phyloP scores from a whole-genome alignment of 2,329 filamentous ascomycete genomes.

The Aspergillus sp. region DNA sequence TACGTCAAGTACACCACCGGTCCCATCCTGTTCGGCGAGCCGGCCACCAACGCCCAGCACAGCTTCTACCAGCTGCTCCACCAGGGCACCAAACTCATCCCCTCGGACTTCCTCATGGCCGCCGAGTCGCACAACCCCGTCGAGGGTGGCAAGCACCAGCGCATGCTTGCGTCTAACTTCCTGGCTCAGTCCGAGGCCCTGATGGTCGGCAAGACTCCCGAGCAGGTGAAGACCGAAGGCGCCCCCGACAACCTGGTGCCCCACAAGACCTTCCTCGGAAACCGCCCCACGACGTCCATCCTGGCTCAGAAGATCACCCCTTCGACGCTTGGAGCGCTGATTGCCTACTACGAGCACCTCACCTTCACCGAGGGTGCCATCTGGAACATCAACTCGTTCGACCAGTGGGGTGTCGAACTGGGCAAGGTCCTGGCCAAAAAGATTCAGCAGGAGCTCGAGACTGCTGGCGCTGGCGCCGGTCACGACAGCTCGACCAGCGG shows the following conservation, averaged over 20 bases:
- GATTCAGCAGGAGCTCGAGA: slow-evolving; percentile 80
- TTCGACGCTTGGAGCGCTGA: slow-evolving; percentile 86
- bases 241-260: slow-evolving; percentile 64
- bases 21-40: slow-evolving; percentile 94
- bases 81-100: slow-evolving; percentile 98
- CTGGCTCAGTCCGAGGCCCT: slow-evolving; percentile 51
- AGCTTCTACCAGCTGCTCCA: slow-evolving; percentile 99
- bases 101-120: slow-evolving; percentile 95
- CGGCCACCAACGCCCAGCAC: slow-evolving; percentile 98
- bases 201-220: slow-evolving; percentile 55
- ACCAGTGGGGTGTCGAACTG: slow-evolving; percentile 99
- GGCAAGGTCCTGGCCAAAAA: slow-evolving; percentile 96
- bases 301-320: slow-evolving; percentile 92
- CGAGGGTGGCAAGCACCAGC: slow-evolving; percentile 89
- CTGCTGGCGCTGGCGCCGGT: slow-evolving; percentile 63
- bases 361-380: slow-evolving; percentile 97
- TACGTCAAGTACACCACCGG: slow-evolving; percentile 98
- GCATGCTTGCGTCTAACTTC: slow-evolving; percentile 54
- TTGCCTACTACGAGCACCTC: slow-evolving; percentile 98
- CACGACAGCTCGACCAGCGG: slow-evolving; percentile 90
- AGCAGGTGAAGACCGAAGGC: slow-evolving; percentile 49
- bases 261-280: slow-evolving; percentile 99
- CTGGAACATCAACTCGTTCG: slow-evolving; percentile 99
- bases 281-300: slow-evolving; percentile 94
- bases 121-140: slow-evolving; percentile 97